Conservation (phyloP, 768 basidiomycete species). For the Tylopilus plumbeoviolaceoides region DNA sequence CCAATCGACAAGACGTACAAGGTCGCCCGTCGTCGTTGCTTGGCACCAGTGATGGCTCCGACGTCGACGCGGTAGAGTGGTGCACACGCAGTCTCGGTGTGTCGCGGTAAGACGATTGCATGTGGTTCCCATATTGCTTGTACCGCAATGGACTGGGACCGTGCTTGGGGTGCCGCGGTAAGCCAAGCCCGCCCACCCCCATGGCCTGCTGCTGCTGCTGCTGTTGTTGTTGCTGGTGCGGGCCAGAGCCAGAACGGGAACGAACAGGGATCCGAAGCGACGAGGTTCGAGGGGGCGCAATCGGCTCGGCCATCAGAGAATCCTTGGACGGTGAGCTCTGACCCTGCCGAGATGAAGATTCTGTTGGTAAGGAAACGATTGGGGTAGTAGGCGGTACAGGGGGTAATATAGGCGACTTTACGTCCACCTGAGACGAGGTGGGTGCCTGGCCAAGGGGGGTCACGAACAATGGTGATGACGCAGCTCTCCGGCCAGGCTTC, state of each 20-base stretch:
- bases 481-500: conserved; percentile 46
- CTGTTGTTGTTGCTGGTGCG: no score
- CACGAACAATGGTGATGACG: conserved; percentile 34
- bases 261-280: conserved; percentile 32
- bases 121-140: conserved; percentile 34
- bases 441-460: conserved; percentile 33
- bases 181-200: conserved; percentile 16
- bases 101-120: conserved; percentile 38
- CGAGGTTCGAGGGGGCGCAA: conserved; percentile 28
- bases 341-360: conserved; percentile 17
- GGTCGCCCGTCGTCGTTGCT: conserved; percentile 44
- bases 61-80: conserved; percentile 70
- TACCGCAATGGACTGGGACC: conserved; percentile 43
- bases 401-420: conserved; percentile 20
- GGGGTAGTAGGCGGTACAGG: conserved; percentile 17
- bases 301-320: conserved; percentile 39
- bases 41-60: conserved; percentile 76
- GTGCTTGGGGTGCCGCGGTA: conserved; percentile 37
- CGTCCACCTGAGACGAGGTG: conserved; percentile 14
- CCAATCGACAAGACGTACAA: conserved; percentile 36
- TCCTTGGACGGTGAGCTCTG: conserved; percentile 47
- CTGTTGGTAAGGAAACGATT: conserved; percentile 23
- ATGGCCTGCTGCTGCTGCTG: conserved; percentile 19
- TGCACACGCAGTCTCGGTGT: conserved; percentile 52
- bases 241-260: conserved; percentile 29